phyloP scores from a whole-genome alignment of 345 rosid genomes.

The Passiflora organensis region DNA sequence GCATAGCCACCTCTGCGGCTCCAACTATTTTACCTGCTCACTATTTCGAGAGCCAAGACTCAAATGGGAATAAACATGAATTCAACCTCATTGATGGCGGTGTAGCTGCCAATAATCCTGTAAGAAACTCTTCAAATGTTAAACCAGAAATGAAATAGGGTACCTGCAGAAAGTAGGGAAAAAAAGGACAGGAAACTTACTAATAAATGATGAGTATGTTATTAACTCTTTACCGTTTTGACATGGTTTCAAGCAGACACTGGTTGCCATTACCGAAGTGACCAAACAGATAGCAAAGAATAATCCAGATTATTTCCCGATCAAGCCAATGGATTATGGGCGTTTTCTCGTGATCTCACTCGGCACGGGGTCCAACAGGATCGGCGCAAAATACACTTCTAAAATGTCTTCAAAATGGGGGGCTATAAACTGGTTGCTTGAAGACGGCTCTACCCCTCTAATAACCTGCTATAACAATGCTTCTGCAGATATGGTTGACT shows the following conservation, averaged over 20 bases:
- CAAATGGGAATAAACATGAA: constrained; percentile 32
- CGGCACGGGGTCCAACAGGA: constrained; percentile 53
- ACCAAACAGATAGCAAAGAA: constrained; percentile 41
- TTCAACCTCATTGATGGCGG: constrained; percentile 74
- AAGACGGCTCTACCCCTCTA: constrained; percentile 47
- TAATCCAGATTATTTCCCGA: constrained; percentile 37
- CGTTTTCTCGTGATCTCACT: constrained; percentile 57
- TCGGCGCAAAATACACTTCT: constrained; percentile 32
- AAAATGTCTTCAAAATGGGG: constrained; percentile 63
- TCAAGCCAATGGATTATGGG: constrained; percentile 39
- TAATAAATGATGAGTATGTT: no score
- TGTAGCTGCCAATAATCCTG: constrained; percentile 67
- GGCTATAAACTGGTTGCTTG: constrained; percentile 44
- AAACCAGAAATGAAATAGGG: neutral
- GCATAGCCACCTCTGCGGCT: constrained; percentile 67
- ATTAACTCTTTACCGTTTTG: no score
- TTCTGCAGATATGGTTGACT: constrained; percentile 56
- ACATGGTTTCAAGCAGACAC: constrained; percentile 38
- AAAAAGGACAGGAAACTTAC: no score
- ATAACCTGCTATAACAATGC: constrained; percentile 44
- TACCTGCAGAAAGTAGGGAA: no score
- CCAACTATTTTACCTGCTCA: constrained; percentile 62
- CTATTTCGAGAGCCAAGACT: constrained; percentile 44
- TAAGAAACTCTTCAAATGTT: constrained; percentile 8
- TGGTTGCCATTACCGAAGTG: constrained; percentile 63